Conservation (phyloP, 1,284 basidiomycete genomes). For the Gymnopus androsaceus region DNA sequence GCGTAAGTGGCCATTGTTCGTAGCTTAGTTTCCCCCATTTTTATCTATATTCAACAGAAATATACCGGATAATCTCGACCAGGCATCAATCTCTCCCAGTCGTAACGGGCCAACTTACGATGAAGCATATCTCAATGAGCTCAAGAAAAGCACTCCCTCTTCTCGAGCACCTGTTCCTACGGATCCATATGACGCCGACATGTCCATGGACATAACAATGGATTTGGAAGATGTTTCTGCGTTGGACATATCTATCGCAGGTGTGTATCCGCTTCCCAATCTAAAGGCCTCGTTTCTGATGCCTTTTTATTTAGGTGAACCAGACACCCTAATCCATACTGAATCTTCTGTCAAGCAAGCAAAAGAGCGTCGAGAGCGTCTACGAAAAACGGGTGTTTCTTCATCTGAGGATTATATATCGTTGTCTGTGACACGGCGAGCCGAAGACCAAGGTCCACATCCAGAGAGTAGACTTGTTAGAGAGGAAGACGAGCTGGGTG, state of each 20-base stretch:
- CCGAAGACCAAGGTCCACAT: conserved; percentile 73
- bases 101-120: conserved; percentile 66
- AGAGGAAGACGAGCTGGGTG: conserved; percentile 92
- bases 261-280: conserved; percentile 28
- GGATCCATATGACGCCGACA: conserved; percentile 52
- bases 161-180: conserved; percentile 44
- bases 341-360: conserved; percentile 77
- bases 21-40: conserved; percentile 14
- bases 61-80: conserved; percentile 47
- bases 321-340: conserved; percentile 65
- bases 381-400: conserved; percentile 46
- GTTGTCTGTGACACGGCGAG: conserved; percentile 64
- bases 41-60: conserved; percentile 23
- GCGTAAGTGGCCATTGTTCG: conserved; percentile 35
- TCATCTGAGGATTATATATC: conserved; percentile 82
- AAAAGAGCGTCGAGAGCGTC: conserved; percentile 75
- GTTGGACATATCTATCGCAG: conserved; percentile 40
- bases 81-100: conserved; percentile 50
- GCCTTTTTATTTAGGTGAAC: conserved; percentile 20
- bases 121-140: conserved; percentile 75
- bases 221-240: conserved; percentile 34
- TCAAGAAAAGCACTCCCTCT: conserved; percentile 80
- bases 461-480: conserved; percentile 85
- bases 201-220: conserved; percentile 47
- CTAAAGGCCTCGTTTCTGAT: neutral